phyloP scores from a whole-genome alignment of 192 early-diverging fungal species.

The Coemansia sp. region DNA sequence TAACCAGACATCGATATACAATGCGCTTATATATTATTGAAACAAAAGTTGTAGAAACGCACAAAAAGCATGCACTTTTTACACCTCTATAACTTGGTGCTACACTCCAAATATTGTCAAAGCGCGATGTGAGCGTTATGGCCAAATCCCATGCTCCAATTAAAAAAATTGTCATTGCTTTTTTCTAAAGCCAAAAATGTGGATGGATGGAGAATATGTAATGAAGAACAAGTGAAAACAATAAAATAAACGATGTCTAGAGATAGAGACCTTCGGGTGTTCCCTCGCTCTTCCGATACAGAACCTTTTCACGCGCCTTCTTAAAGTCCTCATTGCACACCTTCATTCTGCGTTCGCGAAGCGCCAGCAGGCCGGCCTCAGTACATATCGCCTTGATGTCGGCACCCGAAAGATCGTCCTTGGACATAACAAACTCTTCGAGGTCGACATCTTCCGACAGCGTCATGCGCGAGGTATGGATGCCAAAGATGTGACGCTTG shows the following conservation, averaged over 20 bases:
- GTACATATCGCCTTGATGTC: conserved; percentile 99
- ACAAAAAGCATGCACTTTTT: background rate
- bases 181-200: background rate
- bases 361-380: conserved; percentile 94
- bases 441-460: conserved; percentile 94
- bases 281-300: conserved; percentile 98
- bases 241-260: conserved; percentile 38
- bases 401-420: conserved; percentile 97
- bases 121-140: conserved; percentile 4
- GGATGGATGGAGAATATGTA: background rate
- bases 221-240: background rate
- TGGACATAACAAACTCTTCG: conserved; percentile 99
- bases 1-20: background rate
- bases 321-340: conserved; percentile 95
- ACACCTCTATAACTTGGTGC: background rate
- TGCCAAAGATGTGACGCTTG: conserved; percentile 96
- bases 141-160: background rate
- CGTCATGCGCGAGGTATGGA: conserved; percentile 93
- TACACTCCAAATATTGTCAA: background rate
- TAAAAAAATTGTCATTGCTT: background rate
- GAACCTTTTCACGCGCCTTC: conserved; percentile 98
- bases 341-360: conserved; percentile 98
- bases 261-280: conserved; percentile 96
- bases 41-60: background rate
- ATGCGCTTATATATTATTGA: background rate